These are phyloP conservation scores for Hyaloscypha bicolor DNA, from an alignment of 495 filamentous ascomycete genomes.

Conservation along the genomic window DNA sequence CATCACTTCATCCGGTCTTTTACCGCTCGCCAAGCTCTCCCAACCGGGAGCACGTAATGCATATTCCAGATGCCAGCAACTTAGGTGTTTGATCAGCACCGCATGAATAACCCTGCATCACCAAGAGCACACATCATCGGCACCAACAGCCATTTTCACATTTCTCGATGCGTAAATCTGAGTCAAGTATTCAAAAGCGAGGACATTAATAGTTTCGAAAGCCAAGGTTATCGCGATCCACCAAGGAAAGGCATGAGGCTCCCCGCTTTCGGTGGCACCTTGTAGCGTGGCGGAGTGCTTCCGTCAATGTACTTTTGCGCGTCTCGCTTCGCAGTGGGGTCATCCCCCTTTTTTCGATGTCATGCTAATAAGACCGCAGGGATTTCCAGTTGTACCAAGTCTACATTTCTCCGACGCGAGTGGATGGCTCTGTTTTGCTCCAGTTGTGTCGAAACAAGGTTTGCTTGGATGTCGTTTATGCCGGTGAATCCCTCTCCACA, in stretches of 20 bases:
- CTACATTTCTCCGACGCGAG: neutral
- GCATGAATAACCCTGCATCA: constrained; percentile 8
- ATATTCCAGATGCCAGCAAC: constrained; percentile 5
- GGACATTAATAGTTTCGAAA: neutral
- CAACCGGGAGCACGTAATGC: constrained; percentile 6
- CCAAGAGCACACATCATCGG: neutral
- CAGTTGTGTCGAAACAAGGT: neutral
- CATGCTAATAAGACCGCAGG: neutral
- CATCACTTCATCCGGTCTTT: neutral
- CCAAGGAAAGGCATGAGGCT: constrained; percentile 1
- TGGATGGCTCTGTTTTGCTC: neutral
- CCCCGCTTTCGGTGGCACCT: neutral
- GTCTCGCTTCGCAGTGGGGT: neutral
- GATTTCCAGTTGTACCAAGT: neutral
- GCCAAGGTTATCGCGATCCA: neutral
- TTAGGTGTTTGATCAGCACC: constrained; percentile 2
- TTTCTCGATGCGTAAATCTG: neutral
- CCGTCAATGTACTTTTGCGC: neutral
- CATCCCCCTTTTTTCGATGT: neutral
- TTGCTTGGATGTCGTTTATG: neutral
- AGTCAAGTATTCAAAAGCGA: neutral
- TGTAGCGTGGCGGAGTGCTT: neutral
- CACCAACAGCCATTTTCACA: neutral
- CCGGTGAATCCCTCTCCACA: neutral
- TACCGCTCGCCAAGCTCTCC: neutral